phyloP scores from a whole-genome alignment of 495 filamentous ascomycete genomes.

The Stereocaulon alpinum region DNA sequence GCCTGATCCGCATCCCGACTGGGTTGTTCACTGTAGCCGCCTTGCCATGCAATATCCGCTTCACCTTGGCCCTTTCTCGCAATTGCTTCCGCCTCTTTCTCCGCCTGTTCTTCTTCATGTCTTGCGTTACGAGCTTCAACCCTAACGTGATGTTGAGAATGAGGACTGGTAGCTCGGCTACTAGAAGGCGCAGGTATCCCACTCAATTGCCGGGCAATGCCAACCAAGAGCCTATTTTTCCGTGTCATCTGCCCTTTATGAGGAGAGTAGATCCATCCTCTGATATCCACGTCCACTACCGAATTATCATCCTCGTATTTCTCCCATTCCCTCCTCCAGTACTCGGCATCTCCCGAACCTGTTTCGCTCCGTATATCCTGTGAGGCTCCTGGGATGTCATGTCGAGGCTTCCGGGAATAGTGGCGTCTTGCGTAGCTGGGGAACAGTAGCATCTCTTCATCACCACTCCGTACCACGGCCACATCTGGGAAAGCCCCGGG shows the following conservation, averaged over 20 bases:
- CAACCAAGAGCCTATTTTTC: conserved; percentile 76
- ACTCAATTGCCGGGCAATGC: conserved; percentile 70
- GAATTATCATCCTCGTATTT: conserved; percentile 64
- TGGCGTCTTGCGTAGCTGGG: conserved; percentile 78
- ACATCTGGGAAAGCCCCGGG: conserved; percentile 74
- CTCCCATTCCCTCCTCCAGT: conserved; percentile 59
- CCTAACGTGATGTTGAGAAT: conserved; percentile 23
- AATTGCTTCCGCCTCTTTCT: conserved; percentile 63
- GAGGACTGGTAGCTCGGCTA: conserved; percentile 33
- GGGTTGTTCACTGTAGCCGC: conserved; percentile 46
- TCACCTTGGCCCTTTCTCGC: conserved; percentile 58
- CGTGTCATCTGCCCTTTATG: conserved; percentile 77
- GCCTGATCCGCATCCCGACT: conserved; percentile 26
- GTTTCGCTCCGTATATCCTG: conserved; percentile 25
- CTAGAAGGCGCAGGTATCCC: conserved; percentile 60
- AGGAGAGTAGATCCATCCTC: conserved; percentile 88
- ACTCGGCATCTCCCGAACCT: conserved; percentile 46
- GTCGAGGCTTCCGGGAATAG: conserved; percentile 28
- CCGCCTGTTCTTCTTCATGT: conserved; percentile 53
- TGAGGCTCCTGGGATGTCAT: conserved; percentile 27
- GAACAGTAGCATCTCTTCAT: conserved; percentile 90
- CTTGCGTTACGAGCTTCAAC: conserved; percentile 26
- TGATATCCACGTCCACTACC: conserved; percentile 83
- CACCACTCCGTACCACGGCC: conserved; percentile 61
- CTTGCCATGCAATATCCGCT: conserved; percentile 56